These are phyloP conservation scores for Fraxinus platypoda DNA, from an alignment of 305 asterid species.

Conservation along the genomic window DNA sequence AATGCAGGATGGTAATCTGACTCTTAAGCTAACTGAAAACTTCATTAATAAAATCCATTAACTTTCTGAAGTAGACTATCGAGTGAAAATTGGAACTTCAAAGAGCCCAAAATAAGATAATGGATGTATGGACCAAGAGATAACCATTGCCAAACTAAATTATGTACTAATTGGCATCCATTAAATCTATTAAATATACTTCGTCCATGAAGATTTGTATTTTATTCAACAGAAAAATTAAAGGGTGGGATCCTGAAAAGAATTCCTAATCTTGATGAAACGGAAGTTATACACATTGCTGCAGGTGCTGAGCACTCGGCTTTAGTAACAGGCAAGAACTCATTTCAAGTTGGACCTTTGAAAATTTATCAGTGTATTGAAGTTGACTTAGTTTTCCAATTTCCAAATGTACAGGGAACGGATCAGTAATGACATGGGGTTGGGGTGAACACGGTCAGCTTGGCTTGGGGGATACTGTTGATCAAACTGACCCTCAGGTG, in stretches of 20 bases:
- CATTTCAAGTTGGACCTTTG: neutral
- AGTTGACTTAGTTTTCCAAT: neutral
- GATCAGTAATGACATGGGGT: conserved; percentile 81
- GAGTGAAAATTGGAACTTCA: neutral
- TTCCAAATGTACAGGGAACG: conserved; percentile 46
- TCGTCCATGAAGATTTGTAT: neutral
- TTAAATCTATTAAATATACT: neutral
- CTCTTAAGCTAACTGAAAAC: neutral
- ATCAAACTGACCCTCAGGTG: conserved; percentile 51
- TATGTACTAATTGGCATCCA: neutral
- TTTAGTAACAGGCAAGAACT: conserved; percentile 55
- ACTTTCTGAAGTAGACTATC: neutral
- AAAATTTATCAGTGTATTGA: neutral
- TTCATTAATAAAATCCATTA: neutral
- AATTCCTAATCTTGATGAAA: conserved; percentile 31
- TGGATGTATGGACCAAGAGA: neutral
- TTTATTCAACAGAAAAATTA: conserved; percentile 26
- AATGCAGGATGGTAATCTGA: conserved; percentile 15
- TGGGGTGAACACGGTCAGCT: conserved; percentile 99
- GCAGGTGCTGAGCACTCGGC: conserved; percentile 95
- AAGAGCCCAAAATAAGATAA: neutral
- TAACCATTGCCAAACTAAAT: neutral
- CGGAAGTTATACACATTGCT: conserved; percentile 58
- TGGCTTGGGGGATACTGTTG: conserved; percentile 68
- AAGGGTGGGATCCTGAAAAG: conserved; percentile 27